These are phyloP conservation scores for Schwanniomyces occidentalis DNA, from an alignment of 805 yeast species.

Conservation along the genomic window DNA sequence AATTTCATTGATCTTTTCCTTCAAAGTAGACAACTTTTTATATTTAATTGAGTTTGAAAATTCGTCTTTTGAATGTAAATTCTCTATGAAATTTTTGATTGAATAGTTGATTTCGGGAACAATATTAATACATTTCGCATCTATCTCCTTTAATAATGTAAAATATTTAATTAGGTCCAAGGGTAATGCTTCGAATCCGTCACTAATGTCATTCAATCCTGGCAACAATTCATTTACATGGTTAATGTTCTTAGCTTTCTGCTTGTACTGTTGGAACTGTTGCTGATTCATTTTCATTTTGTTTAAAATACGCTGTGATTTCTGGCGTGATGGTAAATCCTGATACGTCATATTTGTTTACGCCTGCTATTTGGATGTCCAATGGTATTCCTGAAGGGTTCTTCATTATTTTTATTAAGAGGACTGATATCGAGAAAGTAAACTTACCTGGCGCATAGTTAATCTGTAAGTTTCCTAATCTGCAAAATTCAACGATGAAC, in stretches of 20 bases:
- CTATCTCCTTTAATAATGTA: slow-evolving; percentile 88
- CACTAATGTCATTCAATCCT: slow-evolving; percentile 88
- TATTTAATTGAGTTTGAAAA: slow-evolving; percentile 30
- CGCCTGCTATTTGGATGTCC: too few species aligned
- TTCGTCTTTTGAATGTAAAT: slow-evolving; percentile 15
- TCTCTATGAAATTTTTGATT: slow-evolving; percentile 47
- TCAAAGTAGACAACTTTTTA: slow-evolving; percentile 36
- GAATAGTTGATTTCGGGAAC: slow-evolving; percentile 63
- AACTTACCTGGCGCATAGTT: too few species aligned
- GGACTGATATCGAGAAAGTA: too few species aligned
- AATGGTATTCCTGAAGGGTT: too few species aligned
- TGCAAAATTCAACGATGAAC: too few species aligned
- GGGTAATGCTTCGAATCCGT: slow-evolving; percentile 90
- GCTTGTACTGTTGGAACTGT: slow-evolving; percentile 34
- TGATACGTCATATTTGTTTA: slow-evolving; percentile 10
- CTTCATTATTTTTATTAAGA: too few species aligned
- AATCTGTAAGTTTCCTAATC: too few species aligned
- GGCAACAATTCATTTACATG: slow-evolving; percentile 51
- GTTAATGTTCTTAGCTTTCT: slow-evolving; percentile 31
- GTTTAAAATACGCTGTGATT: slow-evolving; percentile 22
- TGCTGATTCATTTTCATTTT: slow-evolving; percentile 11
- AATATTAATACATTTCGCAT: slow-evolving; percentile 83
- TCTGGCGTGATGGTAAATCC: slow-evolving; percentile 28
- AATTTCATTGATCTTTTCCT: slow-evolving; percentile 58
- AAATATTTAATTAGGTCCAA: slow-evolving; percentile 78